phyloP scores from a whole-genome alignment of 2,329 filamentous ascomycete species.

The Scortechinia acanthostroma region DNA sequence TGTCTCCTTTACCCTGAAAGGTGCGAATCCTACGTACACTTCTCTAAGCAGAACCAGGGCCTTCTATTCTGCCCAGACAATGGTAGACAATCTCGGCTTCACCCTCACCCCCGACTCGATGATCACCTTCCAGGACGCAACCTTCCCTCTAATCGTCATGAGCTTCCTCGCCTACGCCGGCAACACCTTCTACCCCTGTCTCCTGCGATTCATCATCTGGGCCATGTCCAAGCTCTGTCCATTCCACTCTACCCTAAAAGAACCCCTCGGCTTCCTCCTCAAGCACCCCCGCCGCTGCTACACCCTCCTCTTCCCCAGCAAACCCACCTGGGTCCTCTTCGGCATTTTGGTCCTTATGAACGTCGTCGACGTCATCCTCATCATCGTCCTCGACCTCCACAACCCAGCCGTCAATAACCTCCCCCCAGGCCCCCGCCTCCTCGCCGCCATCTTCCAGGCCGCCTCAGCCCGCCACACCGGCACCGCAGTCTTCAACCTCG shows the following conservation, averaged over 20 bases:
- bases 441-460: slow-evolving; percentile 86
- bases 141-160: slow-evolving; percentile 34
- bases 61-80: slow-evolving; percentile 40
- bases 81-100: slow-evolving; percentile 42
- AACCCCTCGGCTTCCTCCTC: slow-evolving; percentile 45
- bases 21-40: no score
- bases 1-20: slow-evolving; percentile 2
- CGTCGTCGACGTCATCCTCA: slow-evolving; percentile 43
- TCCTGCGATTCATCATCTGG: slow-evolving; percentile 53
- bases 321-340: slow-evolving; percentile 50
- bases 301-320: slow-evolving; percentile 51
- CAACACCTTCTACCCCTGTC: slow-evolving; percentile 47
- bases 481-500: slow-evolving; percentile 74
- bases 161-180: slow-evolving; percentile 39
- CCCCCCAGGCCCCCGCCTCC: slow-evolving; percentile 67
- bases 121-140: slow-evolving; percentile 35
- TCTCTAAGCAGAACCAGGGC: slow-evolving; percentile 20
- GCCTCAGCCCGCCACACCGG: slow-evolving; percentile 84
- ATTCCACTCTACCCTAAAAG: slow-evolving; percentile 22
- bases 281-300: slow-evolving; percentile 57
- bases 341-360: slow-evolving; percentile 41
- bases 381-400: slow-evolving; percentile 51
- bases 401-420: slow-evolving; percentile 61
- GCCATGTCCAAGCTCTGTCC: slow-evolving; percentile 36
- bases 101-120: slow-evolving; percentile 46